Evolutionary conservation across 345 rosid species (phyloP).

Genomic region (Citrus unshiu): DNA sequence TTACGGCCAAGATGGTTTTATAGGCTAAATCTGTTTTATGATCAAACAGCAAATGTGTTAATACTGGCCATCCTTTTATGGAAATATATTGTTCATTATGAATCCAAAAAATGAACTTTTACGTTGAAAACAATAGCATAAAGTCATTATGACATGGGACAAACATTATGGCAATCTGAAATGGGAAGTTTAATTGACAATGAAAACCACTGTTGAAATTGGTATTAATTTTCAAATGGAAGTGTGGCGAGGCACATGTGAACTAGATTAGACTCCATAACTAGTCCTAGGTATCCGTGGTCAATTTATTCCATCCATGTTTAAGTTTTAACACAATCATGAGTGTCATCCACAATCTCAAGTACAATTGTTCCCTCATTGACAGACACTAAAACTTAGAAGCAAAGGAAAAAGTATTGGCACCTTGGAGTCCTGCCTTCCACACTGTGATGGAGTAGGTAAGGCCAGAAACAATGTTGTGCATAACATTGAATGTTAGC

Average conservation of each 20-base stretch:
- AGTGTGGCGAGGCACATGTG: no score
- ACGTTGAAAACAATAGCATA: background rate
- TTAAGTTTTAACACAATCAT: background rate
- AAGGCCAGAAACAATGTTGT: conserved; percentile 56
- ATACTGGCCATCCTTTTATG: background rate
- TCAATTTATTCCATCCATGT: background rate
- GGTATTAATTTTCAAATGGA: background rate
- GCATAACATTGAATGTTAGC: conserved; percentile 44
- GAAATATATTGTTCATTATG: background rate
- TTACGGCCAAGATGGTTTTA: background rate
- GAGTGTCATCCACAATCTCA: background rate
- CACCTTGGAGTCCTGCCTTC: conserved; percentile 52
- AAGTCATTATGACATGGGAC: background rate
- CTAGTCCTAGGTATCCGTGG: background rate
- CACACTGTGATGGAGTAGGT: conserved; percentile 45
- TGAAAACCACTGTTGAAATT: background rate
- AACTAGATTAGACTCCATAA: background rate
- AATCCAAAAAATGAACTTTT: background rate
- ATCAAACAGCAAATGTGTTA: conserved; percentile 2
- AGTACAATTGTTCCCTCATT: background rate
- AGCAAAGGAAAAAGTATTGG: background rate
- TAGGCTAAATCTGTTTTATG: background rate
- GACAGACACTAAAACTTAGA: background rate
- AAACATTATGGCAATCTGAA: background rate
- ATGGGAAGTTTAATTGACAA: background rate